Evolutionary conservation across 257 asterid genomes (phyloP).

Genomic region (Solanum rostratum): DNA sequence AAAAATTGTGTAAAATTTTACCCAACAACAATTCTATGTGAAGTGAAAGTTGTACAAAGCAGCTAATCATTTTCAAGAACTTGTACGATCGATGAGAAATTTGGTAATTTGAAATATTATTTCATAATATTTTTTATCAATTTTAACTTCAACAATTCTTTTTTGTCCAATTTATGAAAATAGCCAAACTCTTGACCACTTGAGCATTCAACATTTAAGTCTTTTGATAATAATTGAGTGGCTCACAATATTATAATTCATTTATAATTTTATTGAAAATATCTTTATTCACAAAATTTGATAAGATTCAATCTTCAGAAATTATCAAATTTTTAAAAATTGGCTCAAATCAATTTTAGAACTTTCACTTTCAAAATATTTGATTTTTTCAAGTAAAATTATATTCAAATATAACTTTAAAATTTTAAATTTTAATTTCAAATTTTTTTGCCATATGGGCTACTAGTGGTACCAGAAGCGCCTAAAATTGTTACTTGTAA

Average conservation of each 20-base stretch:
- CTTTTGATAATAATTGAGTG: neutral
- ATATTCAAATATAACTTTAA: too few relatives aligned
- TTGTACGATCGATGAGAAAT: neutral
- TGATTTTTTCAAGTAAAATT: too few relatives aligned
- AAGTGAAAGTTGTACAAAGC: neutral
- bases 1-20: neutral
- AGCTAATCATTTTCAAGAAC: neutral
- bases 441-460: too few relatives aligned
- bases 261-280: too few relatives aligned
- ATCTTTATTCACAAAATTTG: too few relatives aligned
- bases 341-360: too few relatives aligned
- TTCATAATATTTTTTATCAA: neutral
- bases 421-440: too few relatives aligned
- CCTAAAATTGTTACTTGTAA: neutral
- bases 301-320: too few relatives aligned
- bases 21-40: neutral
- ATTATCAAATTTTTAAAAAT: too few relatives aligned
- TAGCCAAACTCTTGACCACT: neutral
- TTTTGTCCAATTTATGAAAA: too few relatives aligned
- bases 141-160: neutral
- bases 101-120: neutral
- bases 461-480: neutral
- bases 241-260: neutral
- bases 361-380: too few relatives aligned
- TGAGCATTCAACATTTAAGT: neutral